A percentile compares a stretch with the other conserved stretches of the same genome.
Evolutionary conservation across 2,329 filamentous ascomycete genomes (phyloP).

Genomic region (Ramularia endophylla): DNA sequence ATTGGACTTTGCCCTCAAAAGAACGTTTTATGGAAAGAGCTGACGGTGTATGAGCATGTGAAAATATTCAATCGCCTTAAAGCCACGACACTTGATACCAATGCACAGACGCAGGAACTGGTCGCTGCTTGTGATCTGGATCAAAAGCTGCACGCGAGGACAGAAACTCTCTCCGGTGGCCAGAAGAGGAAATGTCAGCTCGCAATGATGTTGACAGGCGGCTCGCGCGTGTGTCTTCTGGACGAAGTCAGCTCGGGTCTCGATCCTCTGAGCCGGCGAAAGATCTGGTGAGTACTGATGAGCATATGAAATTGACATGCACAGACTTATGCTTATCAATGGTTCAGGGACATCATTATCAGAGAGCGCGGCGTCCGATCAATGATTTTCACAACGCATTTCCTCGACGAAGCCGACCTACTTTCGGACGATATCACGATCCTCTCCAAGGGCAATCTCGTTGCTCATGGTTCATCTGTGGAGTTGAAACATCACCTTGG

Average conservation of each 20-base stretch:
- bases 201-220: slow-evolving; percentile 83
- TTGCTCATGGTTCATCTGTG: slow-evolving; percentile 77
- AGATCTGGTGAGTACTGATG: too few relatives aligned
- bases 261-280: slow-evolving; percentile 77
- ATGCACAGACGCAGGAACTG: slow-evolving; percentile 56
- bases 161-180: slow-evolving; percentile 78
- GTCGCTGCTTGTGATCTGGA: slow-evolving; percentile 68
- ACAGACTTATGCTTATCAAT: too few relatives aligned
- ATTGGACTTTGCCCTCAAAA: slow-evolving; percentile 84
- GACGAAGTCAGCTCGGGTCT: slow-evolving; percentile 88
- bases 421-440: slow-evolving; percentile 86
- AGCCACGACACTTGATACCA: slow-evolving; percentile 55
- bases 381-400: slow-evolving; percentile 85
- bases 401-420: slow-evolving; percentile 86
- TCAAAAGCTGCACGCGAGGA: slow-evolving; percentile 64
- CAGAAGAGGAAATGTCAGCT: slow-evolving; percentile 90
- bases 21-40: slow-evolving; percentile 84
- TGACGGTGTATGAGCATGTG: slow-evolving; percentile 80
- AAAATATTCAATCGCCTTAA: slow-evolving; percentile 77
- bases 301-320: too few relatives aligned
- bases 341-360: slow-evolving; percentile 79
- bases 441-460: slow-evolving; percentile 74
- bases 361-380: slow-evolving; percentile 76
- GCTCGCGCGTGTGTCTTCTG: slow-evolving; percentile 79
- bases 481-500: slow-evolving; percentile 77